Conservation (phyloP, 2,329 filamentous ascomycete genomes). For the Penicillium sp. region DNA sequence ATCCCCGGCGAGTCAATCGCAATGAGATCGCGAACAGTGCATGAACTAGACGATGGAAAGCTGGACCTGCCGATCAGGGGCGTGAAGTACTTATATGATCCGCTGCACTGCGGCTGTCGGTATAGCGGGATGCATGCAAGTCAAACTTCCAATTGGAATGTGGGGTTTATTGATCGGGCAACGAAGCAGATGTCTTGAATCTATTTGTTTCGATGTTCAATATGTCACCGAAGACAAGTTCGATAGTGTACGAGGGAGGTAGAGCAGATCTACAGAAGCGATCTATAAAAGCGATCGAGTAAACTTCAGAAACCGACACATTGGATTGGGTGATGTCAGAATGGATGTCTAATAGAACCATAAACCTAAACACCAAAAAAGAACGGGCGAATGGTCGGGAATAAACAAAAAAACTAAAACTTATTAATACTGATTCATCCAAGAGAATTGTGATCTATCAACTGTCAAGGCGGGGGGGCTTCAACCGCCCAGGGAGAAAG, state of each 20-base stretch:
- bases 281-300: too few species aligned
- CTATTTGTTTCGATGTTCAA: too few species aligned
- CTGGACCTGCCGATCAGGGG: slow-evolving; percentile 23
- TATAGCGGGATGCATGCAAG: slow-evolving; percentile 25
- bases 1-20: slow-evolving; percentile 1
- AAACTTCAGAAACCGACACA: too few species aligned
- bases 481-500: neutral
- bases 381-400: too few species aligned
- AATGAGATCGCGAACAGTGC: slow-evolving; percentile 3
- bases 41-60: slow-evolving; percentile 10
- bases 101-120: slow-evolving; percentile 11
- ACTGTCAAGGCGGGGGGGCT: slow-evolving; percentile 12
- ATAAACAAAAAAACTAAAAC: too few species aligned
- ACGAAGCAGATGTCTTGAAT: neutral
- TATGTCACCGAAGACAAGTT: too few species aligned
- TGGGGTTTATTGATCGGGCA: slow-evolving; percentile 14
- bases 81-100: slow-evolving; percentile 20
- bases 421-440: too few species aligned
- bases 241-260: too few species aligned
- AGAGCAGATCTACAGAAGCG: too few species aligned
- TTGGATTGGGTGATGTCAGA: too few species aligned
- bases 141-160: slow-evolving; percentile 28
- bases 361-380: too few species aligned
- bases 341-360: too few species aligned
- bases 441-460: slow-evolving; percentile 21